A percentile compares a stretch with the other conserved stretches of the same genome.
Evolutionary conservation across 163 green algal genomes (phyloP).

Genomic region (Coccomyxa subellipsoidea): DNA sequence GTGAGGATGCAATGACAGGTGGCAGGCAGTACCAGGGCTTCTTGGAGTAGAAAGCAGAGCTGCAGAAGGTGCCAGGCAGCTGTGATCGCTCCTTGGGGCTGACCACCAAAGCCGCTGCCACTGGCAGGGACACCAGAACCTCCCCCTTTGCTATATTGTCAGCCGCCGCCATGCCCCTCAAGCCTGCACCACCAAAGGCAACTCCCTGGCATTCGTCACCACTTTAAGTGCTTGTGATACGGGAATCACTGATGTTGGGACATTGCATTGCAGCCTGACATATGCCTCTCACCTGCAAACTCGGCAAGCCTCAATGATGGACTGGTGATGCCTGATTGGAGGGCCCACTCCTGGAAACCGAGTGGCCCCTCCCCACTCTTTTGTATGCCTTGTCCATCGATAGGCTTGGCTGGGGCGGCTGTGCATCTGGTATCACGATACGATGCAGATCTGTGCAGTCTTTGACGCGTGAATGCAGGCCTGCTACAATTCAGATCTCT

Average conservation of each 20-base stretch:
- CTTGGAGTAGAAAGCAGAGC: neutral
- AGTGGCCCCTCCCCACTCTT: neutral
- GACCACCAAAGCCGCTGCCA: neutral
- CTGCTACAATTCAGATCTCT: too few relatives aligned
- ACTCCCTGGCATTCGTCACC: neutral
- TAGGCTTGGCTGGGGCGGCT: neutral
- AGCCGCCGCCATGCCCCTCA: slow-evolving; percentile 10
- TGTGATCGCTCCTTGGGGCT: slow-evolving; percentile 6
- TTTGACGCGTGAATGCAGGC: neutral
- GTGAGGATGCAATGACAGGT: neutral
- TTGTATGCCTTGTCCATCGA: neutral
- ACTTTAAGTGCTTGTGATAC: neutral
- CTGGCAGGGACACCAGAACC: neutral
- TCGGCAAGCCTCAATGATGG: neutral
- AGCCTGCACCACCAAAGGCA: neutral
- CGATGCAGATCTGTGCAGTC: neutral
- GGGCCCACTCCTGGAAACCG: slow-evolving; percentile 3
- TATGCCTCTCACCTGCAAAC: neutral
- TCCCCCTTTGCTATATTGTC: neutral
- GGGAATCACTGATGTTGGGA: neutral
- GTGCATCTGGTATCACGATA: neutral
- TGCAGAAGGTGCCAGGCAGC: neutral
- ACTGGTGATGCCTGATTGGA: neutral
- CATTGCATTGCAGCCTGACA: neutral
- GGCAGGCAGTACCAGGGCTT: slow-evolving; percentile 3